Evolutionary conservation across 495 filamentous ascomycete species (phyloP), one percentile per base, ranked within the genome.

Genomic region (Hypoxylon fuscum): DNA sequence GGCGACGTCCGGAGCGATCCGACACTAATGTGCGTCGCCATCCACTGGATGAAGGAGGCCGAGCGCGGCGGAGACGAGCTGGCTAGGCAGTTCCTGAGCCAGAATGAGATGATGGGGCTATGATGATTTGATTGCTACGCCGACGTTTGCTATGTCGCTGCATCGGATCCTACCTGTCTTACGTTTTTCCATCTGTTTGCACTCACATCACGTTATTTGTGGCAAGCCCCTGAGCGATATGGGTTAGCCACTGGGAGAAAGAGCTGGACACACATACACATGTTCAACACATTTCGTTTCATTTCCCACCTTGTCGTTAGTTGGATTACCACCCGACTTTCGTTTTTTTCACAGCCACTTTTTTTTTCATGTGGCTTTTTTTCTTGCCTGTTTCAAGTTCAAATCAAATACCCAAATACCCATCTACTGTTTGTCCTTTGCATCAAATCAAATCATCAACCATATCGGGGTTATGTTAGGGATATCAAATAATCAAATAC

Each of bases 21-120:
- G 14, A 87, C 89, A 43, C 92, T 92, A 8, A 96, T 98, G 90
- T 97, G 94, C 69, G 82, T 97, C 50, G 94, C 96, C 3, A 89
- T 96, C 69, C 95, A 98, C 77, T 98, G 95, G 95, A 98, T 98
- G 95, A 92, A 93, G 78, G 78, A 93, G 59, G 92, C 91, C 35
- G 89, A 91, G 55, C 85, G 80, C 48, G 93, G 94, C 31, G 93
- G 93, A 8, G 95, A 98, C 73, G 85, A 90, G 68, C 80, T 97
- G 60, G 95, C 95, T 22, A 87, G 84, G 71, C 91, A 90, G 71
- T 90, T 93, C 73, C 83, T 97, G 74, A 83, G 90, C 57, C 90
- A 94, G 74, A 78, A 80, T 42, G 73, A 79, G 69, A 68, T 69
- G 54, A 72, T 72, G 63, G 63, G 63, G 35, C 52, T 66, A 31